Evolutionary conservation across 805 yeast genomes (phyloP).

Genomic region (Yamadazyma olivae): DNA sequence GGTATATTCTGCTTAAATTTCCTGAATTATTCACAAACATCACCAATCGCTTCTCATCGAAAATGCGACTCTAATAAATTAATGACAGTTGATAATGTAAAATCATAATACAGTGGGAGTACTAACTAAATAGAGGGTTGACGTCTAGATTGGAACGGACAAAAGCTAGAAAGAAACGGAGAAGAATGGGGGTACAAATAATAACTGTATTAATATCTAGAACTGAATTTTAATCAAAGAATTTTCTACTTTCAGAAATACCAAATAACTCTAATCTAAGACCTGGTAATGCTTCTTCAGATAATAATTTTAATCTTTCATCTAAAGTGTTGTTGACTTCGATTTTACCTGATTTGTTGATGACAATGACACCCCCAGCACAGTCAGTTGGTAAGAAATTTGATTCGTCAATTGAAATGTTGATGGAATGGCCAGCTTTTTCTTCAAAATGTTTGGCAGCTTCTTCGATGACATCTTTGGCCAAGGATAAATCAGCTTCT

Average conservation of each 20-base stretch:
- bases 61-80: too few species aligned
- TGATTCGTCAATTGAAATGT: constrained; percentile 53
- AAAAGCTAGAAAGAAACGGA: too few species aligned
- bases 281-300: constrained; percentile 87
- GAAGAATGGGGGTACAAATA: too few species aligned
- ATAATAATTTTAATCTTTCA: constrained; percentile 82
- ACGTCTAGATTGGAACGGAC: too few species aligned
- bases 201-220: too few species aligned
- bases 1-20: too few species aligned
- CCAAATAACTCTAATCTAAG: constrained; percentile 89
- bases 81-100: too few species aligned
- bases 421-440: constrained; percentile 55
- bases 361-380: constrained; percentile 83
- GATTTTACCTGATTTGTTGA: constrained; percentile 74
- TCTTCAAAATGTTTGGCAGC: constrained; percentile 65
- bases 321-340: constrained; percentile 91
- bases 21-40: too few species aligned
- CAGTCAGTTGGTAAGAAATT: constrained; percentile 56
- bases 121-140: too few species aligned
- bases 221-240: constrained; percentile 78
- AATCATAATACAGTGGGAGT: too few species aligned
- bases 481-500: constrained; percentile 58
- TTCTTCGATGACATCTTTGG: constrained; percentile 56
- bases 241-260: constrained; percentile 80
- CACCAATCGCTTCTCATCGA: too few species aligned